A percentile compares a stretch with the other conserved stretches of the same genome.
phyloP scores from a whole-genome alignment of 495 filamentous ascomycete genomes.

The Physcia stellaris region DNA sequence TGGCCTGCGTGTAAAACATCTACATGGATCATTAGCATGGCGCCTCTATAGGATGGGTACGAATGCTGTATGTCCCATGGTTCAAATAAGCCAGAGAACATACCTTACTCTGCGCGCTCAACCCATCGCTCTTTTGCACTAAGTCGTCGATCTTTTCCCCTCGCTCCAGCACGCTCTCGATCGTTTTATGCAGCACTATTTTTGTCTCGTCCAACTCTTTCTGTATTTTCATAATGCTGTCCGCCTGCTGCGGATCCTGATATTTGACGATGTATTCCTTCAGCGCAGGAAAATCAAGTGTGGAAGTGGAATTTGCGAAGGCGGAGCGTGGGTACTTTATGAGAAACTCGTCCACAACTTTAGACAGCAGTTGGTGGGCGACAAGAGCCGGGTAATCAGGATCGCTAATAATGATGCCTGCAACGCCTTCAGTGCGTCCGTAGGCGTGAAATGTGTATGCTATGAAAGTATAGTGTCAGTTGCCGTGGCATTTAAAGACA shows the following conservation, averaged over 20 bases:
- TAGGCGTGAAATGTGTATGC: conserved; percentile 85
- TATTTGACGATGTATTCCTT: conserved; percentile 77
- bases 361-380: conserved; percentile 86
- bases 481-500: background rate
- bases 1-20: conserved; percentile 44
- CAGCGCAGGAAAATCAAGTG: conserved; percentile 51
- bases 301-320: conserved; percentile 42
- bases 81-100: too few species aligned
- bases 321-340: conserved; percentile 56
- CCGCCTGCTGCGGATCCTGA: conserved; percentile 78
- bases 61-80: conserved; percentile 1
- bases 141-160: conserved; percentile 86
- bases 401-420: conserved; percentile 78
- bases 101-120: conserved; percentile 87
- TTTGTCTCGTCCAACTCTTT: conserved; percentile 96
- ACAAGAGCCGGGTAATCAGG: conserved; percentile 81
- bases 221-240: conserved; percentile 89
- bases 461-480: conserved; percentile 16
- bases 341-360: conserved; percentile 89
- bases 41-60: conserved; percentile 9
- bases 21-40: conserved; percentile 14
- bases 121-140: conserved; percentile 74
- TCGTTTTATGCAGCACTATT: conserved; percentile 94
- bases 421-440: conserved; percentile 72
- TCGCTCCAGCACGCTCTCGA: conserved; percentile 74